These are phyloP conservation scores for Cystobasidium tubakii DNA, from an alignment of 768 basidiomycete genomes.

Conservation along the genomic window DNA sequence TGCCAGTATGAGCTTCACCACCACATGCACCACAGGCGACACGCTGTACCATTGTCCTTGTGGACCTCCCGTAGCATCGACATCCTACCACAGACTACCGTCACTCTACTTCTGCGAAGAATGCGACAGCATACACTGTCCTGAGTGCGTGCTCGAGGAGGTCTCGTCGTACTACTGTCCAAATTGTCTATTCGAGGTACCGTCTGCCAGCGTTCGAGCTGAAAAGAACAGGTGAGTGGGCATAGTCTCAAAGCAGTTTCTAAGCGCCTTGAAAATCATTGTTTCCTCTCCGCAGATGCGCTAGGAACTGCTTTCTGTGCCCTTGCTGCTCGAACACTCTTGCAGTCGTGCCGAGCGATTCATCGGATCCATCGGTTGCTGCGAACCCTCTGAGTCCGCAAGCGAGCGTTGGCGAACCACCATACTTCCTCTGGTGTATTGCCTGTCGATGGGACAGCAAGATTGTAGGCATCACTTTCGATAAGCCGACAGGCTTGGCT, in stretches of 20 bases:
- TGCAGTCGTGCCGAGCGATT: conserved; percentile 71
- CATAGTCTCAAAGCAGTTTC: no score
- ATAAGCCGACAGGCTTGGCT: conserved; percentile 92
- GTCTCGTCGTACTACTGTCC: conserved; percentile 97
- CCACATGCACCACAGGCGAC: background rate
- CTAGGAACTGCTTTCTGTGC: conserved; percentile 94
- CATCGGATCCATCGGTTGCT: conserved; percentile 4
- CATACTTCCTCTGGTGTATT: conserved; percentile 85
- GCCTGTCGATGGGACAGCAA: conserved; percentile 93
- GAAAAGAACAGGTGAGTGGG: conserved; percentile 90
- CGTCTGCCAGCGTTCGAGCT: conserved; percentile 92
- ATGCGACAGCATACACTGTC: conserved; percentile 90
- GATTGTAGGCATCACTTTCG: conserved; percentile 75
- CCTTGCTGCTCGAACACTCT: conserved; percentile 86
- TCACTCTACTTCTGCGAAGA: conserved; percentile 95
- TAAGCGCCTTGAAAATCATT: background rate
- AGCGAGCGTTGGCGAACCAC: conserved; percentile 64
- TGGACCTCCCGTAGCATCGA: background rate
- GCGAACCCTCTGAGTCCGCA: conserved; percentile 49
- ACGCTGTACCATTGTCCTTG: background rate
- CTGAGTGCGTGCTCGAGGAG: conserved; percentile 84
- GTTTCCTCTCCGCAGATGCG: conserved; percentile 62
- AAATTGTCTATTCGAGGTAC: conserved; percentile 96
- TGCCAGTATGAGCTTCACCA: background rate
- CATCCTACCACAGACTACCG: conserved; percentile 3